Conservation (phyloP, 805 yeast species). For the Ogataea paradorogensis region DNA sequence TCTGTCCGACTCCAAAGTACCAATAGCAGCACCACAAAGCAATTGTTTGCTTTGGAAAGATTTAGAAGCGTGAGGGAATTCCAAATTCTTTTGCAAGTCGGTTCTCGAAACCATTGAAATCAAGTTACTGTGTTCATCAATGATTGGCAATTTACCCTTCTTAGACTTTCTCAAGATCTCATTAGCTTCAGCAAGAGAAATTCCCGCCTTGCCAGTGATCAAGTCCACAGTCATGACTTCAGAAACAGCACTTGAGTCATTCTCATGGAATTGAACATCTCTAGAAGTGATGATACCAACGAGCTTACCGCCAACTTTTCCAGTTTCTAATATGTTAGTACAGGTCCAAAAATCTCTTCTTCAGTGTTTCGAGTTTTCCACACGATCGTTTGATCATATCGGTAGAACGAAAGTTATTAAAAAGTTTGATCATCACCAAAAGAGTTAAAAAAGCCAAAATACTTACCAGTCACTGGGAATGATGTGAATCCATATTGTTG, state of each 20-base stretch:
- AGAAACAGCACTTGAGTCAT: constrained; percentile 55
- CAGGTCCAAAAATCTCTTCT: constrained; percentile 2
- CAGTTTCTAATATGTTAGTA: constrained; percentile 58
- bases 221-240: constrained; percentile 89
- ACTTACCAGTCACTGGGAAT: constrained; percentile 99
- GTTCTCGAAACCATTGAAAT: constrained; percentile 91
- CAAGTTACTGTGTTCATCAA: constrained; percentile 71
- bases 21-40: constrained; percentile 98
- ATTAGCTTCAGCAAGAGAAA: constrained; percentile 82
- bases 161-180: constrained; percentile 86
- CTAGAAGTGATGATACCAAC: constrained; percentile 96
- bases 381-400: constrained; percentile 96
- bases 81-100: constrained; percentile 93
- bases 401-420: constrained; percentile 99
- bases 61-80: constrained; percentile 93
- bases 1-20: constrained; percentile 87
- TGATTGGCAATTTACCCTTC: constrained; percentile 96
- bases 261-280: constrained; percentile 93
- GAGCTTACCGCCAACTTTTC: constrained; percentile 83
- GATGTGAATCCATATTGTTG: constrained; percentile 85
- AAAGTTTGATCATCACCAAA: constrained; percentile 51
- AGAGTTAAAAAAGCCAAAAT: constrained; percentile 11
- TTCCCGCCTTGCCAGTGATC: constrained; percentile 79
- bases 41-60: constrained; percentile 90
- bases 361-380: constrained; percentile 60